Base-by-base conservation (phyloP, 164 flowering plant species). In the Tinospora cordifolia region DNA sequence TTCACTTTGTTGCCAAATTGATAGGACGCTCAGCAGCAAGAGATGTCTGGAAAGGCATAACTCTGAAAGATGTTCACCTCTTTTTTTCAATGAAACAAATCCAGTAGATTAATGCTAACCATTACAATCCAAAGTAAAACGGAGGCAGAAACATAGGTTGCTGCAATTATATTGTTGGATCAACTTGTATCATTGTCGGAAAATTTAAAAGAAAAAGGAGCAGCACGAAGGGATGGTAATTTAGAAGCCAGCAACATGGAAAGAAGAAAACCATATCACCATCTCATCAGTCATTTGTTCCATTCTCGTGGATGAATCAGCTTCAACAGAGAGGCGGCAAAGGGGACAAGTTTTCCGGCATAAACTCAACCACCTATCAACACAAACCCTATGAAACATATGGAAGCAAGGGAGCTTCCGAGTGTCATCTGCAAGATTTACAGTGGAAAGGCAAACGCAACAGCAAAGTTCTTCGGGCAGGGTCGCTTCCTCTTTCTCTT, bases 191-290 rank as follows among this genome's bases (percentile, higher is more conserved):
- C 36, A 30, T 30, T 4, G 4, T 30, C 36, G 36, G 36, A 30
- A 30, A 30, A 30, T 30, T 30, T 4, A 30, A 30, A 30, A 30
- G 36, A 30, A 30, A 30, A 30, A 30, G 4, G 4, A 30, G 36
- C 2, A 30, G 3, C 36, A 30, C n/a, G n/a, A 30, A 30, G 36
- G 4, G 36, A 30, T 4, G 36, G 14, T 41, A 41, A 41, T 58
- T 78, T 71, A 83, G 67, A 85, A 86, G 7, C 98, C 98, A 73
- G 96, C 87, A 21, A 80, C 87, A 80, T 93, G 98, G 69, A 93
- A 93, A 21, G 97, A 93, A 72, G 96, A 92, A 79, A 89, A 91
- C 92, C 95, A 90, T 0, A 86, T 85, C 8, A 86, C 75, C 97
- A 93, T 86, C 79, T 91, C 97, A 30, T 87, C 93, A 0, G 92